Percentiles rank a stretch among this genome's conserved stretches.
These are phyloP conservation scores for Candida sojae DNA, from an alignment of 1,139 yeast species.

Conservation along the genomic window DNA sequence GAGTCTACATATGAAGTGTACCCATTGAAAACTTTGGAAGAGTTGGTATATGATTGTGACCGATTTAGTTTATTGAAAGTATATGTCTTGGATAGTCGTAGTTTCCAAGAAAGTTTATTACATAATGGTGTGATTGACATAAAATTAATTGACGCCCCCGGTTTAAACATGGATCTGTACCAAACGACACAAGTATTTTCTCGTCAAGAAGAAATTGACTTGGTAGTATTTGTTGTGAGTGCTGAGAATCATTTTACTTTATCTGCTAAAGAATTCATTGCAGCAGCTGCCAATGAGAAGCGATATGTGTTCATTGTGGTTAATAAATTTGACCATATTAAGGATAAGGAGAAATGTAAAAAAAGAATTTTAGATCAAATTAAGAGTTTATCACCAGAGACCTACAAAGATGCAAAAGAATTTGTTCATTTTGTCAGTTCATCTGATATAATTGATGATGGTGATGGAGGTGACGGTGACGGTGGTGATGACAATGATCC, in stretches of 20 bases:
- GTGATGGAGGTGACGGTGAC: slow-evolving; percentile 25
- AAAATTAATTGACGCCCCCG: slow-evolving; percentile 94
- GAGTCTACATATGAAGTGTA: slow-evolving; percentile 64
- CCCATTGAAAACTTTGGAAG: slow-evolving; percentile 57
- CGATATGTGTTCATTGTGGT: slow-evolving; percentile 92
- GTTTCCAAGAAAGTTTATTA: slow-evolving; percentile 68
- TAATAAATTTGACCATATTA: slow-evolving; percentile 84
- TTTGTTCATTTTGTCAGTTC: slow-evolving; percentile 95
- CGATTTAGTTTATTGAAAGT: slow-evolving; percentile 73
- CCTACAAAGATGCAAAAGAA: slow-evolving; percentile 81
- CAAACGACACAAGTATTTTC: slow-evolving; percentile 96
- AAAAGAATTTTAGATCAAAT: slow-evolving; percentile 81
- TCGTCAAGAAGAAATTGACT: slow-evolving; percentile 95
- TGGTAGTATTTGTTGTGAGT: slow-evolving; percentile 93
- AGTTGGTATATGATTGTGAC: slow-evolving; percentile 74
- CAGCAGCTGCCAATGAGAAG: slow-evolving; percentile 90
- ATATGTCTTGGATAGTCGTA: slow-evolving; percentile 76
- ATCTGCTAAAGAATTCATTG: slow-evolving; percentile 90
- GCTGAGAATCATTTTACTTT: slow-evolving; percentile 95
- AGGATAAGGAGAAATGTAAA: slow-evolving; percentile 77
- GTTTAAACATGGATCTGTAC: slow-evolving; percentile 87
- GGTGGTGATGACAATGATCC: slow-evolving; percentile 31
- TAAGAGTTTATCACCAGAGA: slow-evolving; percentile 85
- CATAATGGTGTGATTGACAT: slow-evolving; percentile 93
- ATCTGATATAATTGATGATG: slow-evolving; percentile 37